Percentiles rank a stretch among this genome's conserved stretches.
Evolutionary conservation across 2,329 filamentous ascomycete genomes (phyloP).

Genomic region (Sclerotinia subarctica): DNA sequence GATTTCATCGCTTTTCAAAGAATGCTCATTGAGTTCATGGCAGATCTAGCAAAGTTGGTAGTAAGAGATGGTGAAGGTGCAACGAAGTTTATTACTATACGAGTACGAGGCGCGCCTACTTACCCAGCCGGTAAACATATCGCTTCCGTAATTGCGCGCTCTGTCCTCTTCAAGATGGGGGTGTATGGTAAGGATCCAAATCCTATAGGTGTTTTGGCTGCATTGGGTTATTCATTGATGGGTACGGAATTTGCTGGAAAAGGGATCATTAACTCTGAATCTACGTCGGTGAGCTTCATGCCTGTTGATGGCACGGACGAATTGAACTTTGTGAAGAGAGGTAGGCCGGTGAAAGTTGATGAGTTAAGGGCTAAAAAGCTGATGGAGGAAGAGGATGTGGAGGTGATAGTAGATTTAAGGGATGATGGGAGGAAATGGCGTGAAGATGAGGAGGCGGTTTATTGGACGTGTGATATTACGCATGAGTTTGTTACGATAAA

Average conservation of each 20-base stretch:
- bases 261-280: not conserved
- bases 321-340: not conserved
- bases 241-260: not conserved
- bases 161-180: not conserved
- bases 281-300: not conserved
- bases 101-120: not conserved
- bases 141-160: not conserved
- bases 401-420: not conserved
- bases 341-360: not conserved
- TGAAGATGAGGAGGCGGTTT: constrained; percentile 52
- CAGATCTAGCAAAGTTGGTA: not conserved
- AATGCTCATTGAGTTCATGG: not conserved
- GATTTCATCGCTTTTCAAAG: not conserved
- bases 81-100: not conserved
- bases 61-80: not conserved
- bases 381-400: not conserved
- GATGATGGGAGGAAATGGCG: not conserved
- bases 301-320: not conserved
- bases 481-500: constrained; percentile 70
- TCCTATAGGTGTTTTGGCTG: not conserved
- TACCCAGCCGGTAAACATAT: not conserved
- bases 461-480: constrained; percentile 83
- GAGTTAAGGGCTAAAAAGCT: not conserved
- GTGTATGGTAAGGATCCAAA: not conserved
- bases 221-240: not conserved